These are phyloP conservation scores for Trametes polyzona DNA, from an alignment of 1,284 basidiomycete genomes.

Conservation along the genomic window DNA sequence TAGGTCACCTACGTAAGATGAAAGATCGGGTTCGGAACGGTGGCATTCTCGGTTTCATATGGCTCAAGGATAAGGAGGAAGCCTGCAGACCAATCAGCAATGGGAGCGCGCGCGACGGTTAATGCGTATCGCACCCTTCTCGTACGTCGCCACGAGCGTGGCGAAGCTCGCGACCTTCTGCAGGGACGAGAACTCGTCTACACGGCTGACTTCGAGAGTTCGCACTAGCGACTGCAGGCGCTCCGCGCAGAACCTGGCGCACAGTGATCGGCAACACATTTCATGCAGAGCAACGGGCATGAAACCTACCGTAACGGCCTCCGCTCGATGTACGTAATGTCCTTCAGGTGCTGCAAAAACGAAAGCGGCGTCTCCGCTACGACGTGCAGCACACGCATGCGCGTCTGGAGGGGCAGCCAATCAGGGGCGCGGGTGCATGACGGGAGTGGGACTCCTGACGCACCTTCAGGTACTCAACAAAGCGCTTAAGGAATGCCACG, in stretches of 20 bases:
- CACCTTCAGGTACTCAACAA: constrained; percentile 98
- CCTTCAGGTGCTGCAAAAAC: constrained; percentile 97
- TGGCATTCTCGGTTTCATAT: constrained; percentile 98
- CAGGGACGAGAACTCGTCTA: constrained; percentile 91
- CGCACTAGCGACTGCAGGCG: constrained; percentile 92
- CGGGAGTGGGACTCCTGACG: constrained; percentile 14
- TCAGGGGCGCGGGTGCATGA: constrained; percentile 8
- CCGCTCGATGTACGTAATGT: constrained; percentile 98
- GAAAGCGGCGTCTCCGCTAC: constrained; percentile 99
- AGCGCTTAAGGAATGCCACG: constrained; percentile 96
- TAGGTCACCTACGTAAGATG: constrained; percentile 83
- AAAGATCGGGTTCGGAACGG: constrained; percentile 98
- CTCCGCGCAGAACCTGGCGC: constrained; percentile 90
- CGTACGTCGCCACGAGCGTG: constrained; percentile 97
- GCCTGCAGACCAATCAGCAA: constrained; percentile 50
- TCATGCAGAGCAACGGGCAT: background rate
- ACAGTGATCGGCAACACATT: constrained; percentile 15
- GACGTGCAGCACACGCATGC: constrained; percentile 98
- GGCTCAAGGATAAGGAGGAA: constrained; percentile 98
- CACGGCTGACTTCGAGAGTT: constrained; percentile 87
- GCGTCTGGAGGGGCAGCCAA: constrained; percentile 60
- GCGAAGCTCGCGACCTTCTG: constrained; percentile 98
- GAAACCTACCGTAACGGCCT: constrained; percentile 82
- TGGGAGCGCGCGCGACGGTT: constrained; percentile 1
- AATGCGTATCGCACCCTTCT: constrained; percentile 70